A percentile compares a stretch with the other conserved stretches of the same genome.
These are phyloP conservation scores for Quercus lobata DNA, from an alignment of 331 rosid species.

Conservation along the genomic window DNA sequence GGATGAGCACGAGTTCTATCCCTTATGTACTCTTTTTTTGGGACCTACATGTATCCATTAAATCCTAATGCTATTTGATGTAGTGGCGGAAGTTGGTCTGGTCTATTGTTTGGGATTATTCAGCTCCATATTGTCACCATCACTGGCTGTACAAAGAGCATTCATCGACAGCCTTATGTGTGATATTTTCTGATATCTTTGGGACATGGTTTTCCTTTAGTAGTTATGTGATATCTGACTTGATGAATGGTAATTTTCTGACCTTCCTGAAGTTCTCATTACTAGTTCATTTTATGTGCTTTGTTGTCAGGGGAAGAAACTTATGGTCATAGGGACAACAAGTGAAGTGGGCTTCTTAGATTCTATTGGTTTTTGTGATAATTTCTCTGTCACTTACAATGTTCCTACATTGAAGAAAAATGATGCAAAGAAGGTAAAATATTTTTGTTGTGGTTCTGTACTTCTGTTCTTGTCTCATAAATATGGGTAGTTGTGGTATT, in stretches of 20 bases:
- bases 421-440: conserved; percentile 82
- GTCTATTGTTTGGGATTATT: not conserved
- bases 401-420: conserved; percentile 61
- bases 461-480: conserved; percentile 3
- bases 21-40: too few species aligned
- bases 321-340: conserved; percentile 88
- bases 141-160: not conserved
- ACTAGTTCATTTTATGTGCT: conserved; percentile 1
- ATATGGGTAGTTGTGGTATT: not conserved
- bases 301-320: conserved; percentile 79
- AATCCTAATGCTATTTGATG: not conserved
- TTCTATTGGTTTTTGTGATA: conserved; percentile 67
- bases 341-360: conserved; percentile 84
- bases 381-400: conserved; percentile 73
- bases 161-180: not conserved
- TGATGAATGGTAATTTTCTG: not conserved
- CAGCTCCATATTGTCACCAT: not conserved
- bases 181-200: not conserved
- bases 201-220: not conserved
- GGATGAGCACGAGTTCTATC: too few species aligned
- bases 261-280: not conserved
- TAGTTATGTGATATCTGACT: too few species aligned
- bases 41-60: not conserved
- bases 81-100: not conserved
- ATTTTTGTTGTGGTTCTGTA: not conserved